Evolutionary conservation across 257 asterid species (phyloP).

Genomic region (Ilex asprella): DNA sequence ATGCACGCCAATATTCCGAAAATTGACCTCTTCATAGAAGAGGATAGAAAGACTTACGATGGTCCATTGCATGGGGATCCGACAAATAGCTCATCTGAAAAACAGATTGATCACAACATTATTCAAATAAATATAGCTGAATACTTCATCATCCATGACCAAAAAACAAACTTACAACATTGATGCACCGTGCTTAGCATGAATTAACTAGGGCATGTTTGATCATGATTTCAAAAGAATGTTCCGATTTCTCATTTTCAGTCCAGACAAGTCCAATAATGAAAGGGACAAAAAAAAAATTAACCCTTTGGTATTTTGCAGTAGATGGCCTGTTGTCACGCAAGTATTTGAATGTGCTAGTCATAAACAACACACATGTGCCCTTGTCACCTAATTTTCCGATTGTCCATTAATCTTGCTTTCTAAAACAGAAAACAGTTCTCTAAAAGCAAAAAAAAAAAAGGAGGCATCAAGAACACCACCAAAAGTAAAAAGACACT

Average conservation of each 20-base stretch:
- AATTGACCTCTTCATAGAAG: not conserved
- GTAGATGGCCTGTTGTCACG: no score
- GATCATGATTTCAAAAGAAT: no score
- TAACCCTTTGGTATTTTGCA: no score
- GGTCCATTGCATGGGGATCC: slow-evolving; percentile 27
- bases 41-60: slow-evolving; percentile 14
- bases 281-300: no score
- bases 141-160: not conserved
- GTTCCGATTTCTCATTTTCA: no score
- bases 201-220: no score
- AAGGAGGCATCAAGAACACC: no score
- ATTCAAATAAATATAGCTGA: not conserved
- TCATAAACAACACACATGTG: no score
- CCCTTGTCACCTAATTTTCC: not conserved
- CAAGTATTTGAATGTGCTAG: no score
- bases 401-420: not conserved
- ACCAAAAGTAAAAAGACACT: not conserved
- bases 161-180: not conserved
- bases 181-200: no score
- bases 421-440: not conserved
- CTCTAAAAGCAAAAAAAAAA: not conserved
- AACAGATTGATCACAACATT: slow-evolving; percentile 10
- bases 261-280: no score
- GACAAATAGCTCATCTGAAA: slow-evolving; percentile 35
- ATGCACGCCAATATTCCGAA: not conserved